Percentiles rank a stretch among this genome's conserved stretches.
phyloP scores from a whole-genome alignment of 352 stramenopile genomes.

The Phytophthora syringae region DNA sequence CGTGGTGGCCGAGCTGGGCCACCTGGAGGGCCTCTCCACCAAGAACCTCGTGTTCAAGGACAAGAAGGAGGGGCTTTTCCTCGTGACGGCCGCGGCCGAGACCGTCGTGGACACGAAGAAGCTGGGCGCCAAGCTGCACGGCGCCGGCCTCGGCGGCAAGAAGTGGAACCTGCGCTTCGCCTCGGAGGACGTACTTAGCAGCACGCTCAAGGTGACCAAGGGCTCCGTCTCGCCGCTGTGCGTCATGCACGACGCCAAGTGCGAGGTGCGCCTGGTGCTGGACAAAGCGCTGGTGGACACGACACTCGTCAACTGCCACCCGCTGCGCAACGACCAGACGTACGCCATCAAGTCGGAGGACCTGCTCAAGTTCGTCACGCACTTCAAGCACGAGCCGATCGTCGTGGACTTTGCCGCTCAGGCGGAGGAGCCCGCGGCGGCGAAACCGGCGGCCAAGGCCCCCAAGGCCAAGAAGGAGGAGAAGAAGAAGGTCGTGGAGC shows the following conservation, averaged over 20 bases:
- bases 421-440: slow-evolving; percentile 27
- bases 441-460: slow-evolving; percentile 22
- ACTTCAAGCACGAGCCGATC: slow-evolving; percentile 88
- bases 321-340: slow-evolving; percentile 94
- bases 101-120: slow-evolving; percentile 94
- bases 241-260: slow-evolving; percentile 88
- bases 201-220: slow-evolving; percentile 91
- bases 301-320: slow-evolving; percentile 89
- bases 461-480: slow-evolving; percentile 54
- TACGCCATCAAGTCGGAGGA: slow-evolving; percentile 80
- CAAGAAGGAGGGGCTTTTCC: slow-evolving; percentile 97
- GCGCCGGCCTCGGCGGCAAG: slow-evolving; percentile 72
- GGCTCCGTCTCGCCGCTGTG: slow-evolving; percentile 94
- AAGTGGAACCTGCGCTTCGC: slow-evolving; percentile 96
- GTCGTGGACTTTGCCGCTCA: slow-evolving; percentile 88
- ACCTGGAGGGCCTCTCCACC: slow-evolving; percentile 87
- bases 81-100: slow-evolving; percentile 88
- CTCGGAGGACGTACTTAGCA: slow-evolving; percentile 81
- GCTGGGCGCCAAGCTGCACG: slow-evolving; percentile 83
- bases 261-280: slow-evolving; percentile 90
- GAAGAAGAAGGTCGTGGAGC: slow-evolving; percentile 64
- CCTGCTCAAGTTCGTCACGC: slow-evolving; percentile 87
- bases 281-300: slow-evolving; percentile 91
- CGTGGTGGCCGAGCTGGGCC: slow-evolving; percentile 65
- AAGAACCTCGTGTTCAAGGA: slow-evolving; percentile 99